Evolutionary conservation across 805 yeast species (phyloP).

Genomic region (Metschnikowia henanensis): DNA sequence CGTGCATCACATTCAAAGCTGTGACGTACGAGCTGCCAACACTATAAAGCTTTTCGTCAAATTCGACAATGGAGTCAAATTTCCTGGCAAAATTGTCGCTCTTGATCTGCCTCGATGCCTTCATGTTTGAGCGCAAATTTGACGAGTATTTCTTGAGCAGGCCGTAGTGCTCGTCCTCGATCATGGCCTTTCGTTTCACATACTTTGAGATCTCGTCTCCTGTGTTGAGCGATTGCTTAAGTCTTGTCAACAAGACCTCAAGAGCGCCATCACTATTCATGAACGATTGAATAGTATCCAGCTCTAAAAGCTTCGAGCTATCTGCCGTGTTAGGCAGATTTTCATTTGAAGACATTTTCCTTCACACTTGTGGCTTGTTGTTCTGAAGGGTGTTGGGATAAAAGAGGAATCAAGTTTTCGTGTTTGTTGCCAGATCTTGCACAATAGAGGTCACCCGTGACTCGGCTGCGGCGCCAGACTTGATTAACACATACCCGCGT

Average conservation of each 20-base stretch:
- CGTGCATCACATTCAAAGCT: constrained; percentile 81
- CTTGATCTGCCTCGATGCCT: constrained; percentile 44
- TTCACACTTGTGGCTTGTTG: neutral
- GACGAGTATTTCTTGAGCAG: constrained; percentile 73
- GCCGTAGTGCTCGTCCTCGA: constrained; percentile 75
- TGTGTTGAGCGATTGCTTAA: constrained; percentile 77
- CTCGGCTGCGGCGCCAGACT: neutral
- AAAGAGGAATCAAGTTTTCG: neutral
- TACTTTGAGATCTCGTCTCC: constrained; percentile 85
- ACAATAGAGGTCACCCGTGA: constrained; percentile 8
- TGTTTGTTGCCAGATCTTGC: constrained; percentile 6
- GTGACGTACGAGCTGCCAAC: constrained; percentile 77
- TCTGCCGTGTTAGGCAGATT: constrained; percentile 5
- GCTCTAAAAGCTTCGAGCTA: constrained; percentile 19
- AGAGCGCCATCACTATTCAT: constrained; percentile 74
- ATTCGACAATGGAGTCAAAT: constrained; percentile 66
- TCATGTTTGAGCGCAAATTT: constrained; percentile 50
- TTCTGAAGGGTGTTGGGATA: neutral
- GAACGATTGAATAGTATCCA: constrained; percentile 49
- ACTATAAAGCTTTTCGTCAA: constrained; percentile 70
- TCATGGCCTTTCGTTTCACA: constrained; percentile 71
- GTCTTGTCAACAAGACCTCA: constrained; percentile 65
- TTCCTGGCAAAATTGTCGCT: constrained; percentile 66
- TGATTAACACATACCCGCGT: neutral
- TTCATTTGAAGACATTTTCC: constrained; percentile 5